Evolutionary conservation across 108 stramenopile genomes (phyloP), one percentile per base, ranked within the genome.

Genomic region (Cylindrotheca closterium): DNA sequence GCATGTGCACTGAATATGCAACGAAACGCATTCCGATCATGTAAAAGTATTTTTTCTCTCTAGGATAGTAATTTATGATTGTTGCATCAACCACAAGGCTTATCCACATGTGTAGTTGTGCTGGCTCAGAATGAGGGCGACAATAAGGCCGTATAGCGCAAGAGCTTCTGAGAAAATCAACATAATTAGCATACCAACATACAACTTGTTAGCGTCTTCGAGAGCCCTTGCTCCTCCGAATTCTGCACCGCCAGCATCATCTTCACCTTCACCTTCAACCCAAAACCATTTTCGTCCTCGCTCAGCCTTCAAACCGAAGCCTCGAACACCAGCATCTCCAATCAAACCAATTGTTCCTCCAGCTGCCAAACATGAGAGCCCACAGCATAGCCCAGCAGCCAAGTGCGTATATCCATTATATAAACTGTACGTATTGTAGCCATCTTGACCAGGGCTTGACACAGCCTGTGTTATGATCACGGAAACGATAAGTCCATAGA

Each of bases 121-220:
- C 15, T 42, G 37, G 37, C 37, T 42, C 37, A 42, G 37, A 42
- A 42, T 42, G 15, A 42, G 37, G 7, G 37, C 37, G 37, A 42
- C 37, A 15, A 42, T 42, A 42, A 42, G 37, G 37, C 37, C 37
- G 37, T 95, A 97, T 28, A 97, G 79, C 29, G 87, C 94, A 61
- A 97, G 65, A 31, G 93, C 93, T 83, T 95, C 96, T 15, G 81
- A 81, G 71, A 97, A 97, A 69, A 97, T 94, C 24, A 94, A 83
- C 81, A 97, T 93, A 46, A 97, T 89, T 33, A 97, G 80, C 80
- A 95, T 81, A 29, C 93, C 94, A 25, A 96, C 93, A 67, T 90
- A 97, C 18, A 97, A 87, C 30, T 89, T 84, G 32, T 85, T 85
- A 37, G 77, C 63, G 45, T 55, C 75, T 64, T 81, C 84, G 3